Percentiles rank a stretch among this genome's conserved stretches.
Conservation (phyloP, 2,329 filamentous ascomycete genomes). For the Parascedosporium putredinis region DNA sequence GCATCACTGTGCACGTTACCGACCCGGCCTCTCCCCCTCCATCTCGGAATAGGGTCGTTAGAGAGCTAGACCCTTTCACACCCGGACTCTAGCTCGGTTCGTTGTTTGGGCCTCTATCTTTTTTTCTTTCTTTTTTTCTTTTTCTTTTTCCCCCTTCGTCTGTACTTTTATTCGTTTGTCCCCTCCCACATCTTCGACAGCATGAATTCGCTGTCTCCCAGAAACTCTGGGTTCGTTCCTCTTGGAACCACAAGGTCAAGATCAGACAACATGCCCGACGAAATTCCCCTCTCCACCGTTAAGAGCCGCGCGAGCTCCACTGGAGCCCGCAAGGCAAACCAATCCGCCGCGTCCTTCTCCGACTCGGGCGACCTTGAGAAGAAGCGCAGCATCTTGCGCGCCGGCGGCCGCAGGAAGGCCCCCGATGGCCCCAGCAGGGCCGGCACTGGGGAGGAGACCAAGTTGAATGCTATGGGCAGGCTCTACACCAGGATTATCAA, state of each 20-base stretch:
- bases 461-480: conserved; percentile 54
- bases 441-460: conserved; percentile 40
- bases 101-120: too few relatives aligned
- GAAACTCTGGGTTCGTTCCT: conserved; percentile 34
- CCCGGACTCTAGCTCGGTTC: too few relatives aligned
- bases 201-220: conserved; percentile 20
- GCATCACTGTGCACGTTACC: not conserved
- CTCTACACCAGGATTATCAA: conserved; percentile 54
- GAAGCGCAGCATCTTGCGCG: conserved; percentile 30
- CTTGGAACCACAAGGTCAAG: conserved; percentile 22
- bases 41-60: not conserved
- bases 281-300: conserved; percentile 46
- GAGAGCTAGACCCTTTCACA: not conserved
- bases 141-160: too few relatives aligned
- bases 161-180: too few relatives aligned
- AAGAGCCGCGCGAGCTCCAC: conserved; percentile 43
- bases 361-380: conserved; percentile 21
- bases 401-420: conserved; percentile 41
- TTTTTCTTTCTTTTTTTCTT: too few relatives aligned
- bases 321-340: conserved; percentile 38
- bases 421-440: conserved; percentile 28
- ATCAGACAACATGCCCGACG: conserved; percentile 24
- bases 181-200: too few relatives aligned
- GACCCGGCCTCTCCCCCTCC: not conserved
- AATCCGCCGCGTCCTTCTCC: conserved; percentile 22